Evolutionary conservation across 2,329 filamentous ascomycete genomes (phyloP), one percentile per base, ranked within the genome.

Genomic region (Claviceps sorghi): DNA sequence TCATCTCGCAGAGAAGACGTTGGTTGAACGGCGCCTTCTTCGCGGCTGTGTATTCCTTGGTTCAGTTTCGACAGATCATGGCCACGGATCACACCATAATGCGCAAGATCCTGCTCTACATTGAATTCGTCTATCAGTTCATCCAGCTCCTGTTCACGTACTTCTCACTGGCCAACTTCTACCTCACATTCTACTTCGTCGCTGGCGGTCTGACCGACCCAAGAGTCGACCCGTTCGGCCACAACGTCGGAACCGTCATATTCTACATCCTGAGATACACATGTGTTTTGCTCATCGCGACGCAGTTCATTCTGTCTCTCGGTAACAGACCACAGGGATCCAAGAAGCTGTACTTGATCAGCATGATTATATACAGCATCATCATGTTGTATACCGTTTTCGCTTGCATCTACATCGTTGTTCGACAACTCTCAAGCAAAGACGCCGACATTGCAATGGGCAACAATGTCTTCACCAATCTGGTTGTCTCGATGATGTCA

Each of bases 1-100:
- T 98, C 64, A 90, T 98, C 62, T 97, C 90, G 0, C 93, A 98
- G 64, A 85, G 93, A 63, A 82, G 93, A 64, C 82, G 93, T 68
- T 98, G 93, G 93, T 82, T 98, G 56, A 98, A 98, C 66, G 93
- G 93, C 64, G 93, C 93, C 58, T 98, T 98, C 74, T 98, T 98
- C 66, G 94, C 93, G 0, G 93, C 93, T 44, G 90, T 97, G 50
- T 98, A 97, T 74, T 97, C 91, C 1, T 80, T 97, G 3, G 86
- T 96, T 43, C 93, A 98, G 69, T 95, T 91, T 68, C 83, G 79
- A 60, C 94, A 98, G 69, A 83, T 98, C 62, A 95, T 91, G 86
- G 70, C 72, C 26, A 98, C 93, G 0, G 93, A 97, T 65, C 93
- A 98, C 68, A 93, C 88, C 1, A 63, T 97, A 22, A 77, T 82